These are phyloP conservation scores for Solanum hybrid DNA, from an alignment of 305 asterid genomes.

Conservation along the genomic window DNA sequence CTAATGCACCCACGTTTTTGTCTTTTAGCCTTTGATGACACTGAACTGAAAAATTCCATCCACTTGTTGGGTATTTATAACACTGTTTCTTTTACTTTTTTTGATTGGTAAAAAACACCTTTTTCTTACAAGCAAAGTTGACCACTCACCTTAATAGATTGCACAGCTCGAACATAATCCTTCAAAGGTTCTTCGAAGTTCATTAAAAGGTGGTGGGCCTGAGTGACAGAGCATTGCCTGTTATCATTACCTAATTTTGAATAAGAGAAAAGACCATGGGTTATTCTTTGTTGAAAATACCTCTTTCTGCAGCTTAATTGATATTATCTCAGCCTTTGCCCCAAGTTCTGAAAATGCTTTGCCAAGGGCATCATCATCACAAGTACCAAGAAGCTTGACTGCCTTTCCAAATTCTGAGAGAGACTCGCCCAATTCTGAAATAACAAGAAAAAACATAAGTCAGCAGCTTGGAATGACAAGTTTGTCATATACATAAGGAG, in stretches of 20 bases:
- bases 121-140: neutral
- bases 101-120: neutral
- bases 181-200: conserved; percentile 92
- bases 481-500: neutral
- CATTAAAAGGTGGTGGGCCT: conserved; percentile 95
- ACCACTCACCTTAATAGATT: conserved; percentile 76
- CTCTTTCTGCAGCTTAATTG: conserved; percentile 77
- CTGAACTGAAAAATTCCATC: neutral
- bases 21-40: neutral
- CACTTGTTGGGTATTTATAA: neutral
- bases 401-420: conserved; percentile 94
- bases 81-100: neutral
- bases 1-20: neutral
- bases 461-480: neutral
- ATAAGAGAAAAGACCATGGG: neutral
- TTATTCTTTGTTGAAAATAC: conserved; percentile 19
- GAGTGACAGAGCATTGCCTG: neutral
- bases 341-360: conserved; percentile 92
- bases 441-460: neutral
- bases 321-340: conserved; percentile 60
- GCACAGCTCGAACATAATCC: conserved; percentile 94
- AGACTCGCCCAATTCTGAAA: conserved; percentile 80
- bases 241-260: neutral
- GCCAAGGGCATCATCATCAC: conserved; percentile 81
- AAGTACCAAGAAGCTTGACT: conserved; percentile 72